Evolutionary conservation across 345 rosid genomes (phyloP), one percentile per base, ranked within the genome.

Genomic region (Pugionium cornutum): DNA sequence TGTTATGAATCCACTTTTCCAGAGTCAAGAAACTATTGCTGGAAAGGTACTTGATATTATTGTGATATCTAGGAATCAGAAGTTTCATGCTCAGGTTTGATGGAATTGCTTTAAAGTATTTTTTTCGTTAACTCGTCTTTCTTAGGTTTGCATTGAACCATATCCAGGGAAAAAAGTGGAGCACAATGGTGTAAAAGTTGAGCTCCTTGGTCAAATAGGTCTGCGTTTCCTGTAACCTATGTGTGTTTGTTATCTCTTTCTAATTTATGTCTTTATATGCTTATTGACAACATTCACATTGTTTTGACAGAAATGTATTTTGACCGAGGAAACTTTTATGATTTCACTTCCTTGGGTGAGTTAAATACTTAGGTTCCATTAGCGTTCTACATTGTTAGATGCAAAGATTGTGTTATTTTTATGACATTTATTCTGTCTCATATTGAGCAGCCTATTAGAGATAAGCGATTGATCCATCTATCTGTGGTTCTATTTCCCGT

Each of bases 341-440:
- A 94, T 75, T 94, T 94, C 48, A 86, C 99, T 65, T 94, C 99
- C 34, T 91, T 94, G 62, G 99, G 99, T 94, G 68, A 82, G 97
- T 80, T 31, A 5, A 62, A 43, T 18, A 47, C 49, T 57, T 33
- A 50, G 41, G 8, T 59, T 71, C 49, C 3, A n/a, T 52, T 51
- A 11, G 18, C 18, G 18, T 18, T 18, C 18, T 18, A 18, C 18
- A 18, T 18, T 18, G 18, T 18, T 18, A 18, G 18, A 18, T 18
- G 18, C 18, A 18, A 18, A 18, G 0, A 18, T 18, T 18, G 18
- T 18, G 18, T 18, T 18, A 18, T 18, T 18, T 18, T 18, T 18
- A 18, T 18, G 18, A 18, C 18, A 18, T 18, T 18, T 18, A 18
- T 18, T 18, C 18, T 18, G 18, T 18, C 18, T 18, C 18, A 18